Evolutionary conservation across 164 flowering plant genomes (phyloP).

Genomic region (Paratinospora sagittata): DNA sequence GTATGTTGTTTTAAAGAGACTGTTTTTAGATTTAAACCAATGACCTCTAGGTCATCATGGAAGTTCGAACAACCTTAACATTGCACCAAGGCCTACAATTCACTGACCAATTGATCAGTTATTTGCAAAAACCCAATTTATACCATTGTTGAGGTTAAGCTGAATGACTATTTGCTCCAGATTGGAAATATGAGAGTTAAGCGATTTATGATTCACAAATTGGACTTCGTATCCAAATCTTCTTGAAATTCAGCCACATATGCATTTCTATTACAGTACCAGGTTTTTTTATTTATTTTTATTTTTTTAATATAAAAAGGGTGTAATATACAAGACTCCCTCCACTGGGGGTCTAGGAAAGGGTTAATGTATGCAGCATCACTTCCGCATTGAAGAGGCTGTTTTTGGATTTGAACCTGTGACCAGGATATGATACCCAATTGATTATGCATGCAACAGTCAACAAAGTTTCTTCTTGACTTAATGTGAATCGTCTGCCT

Average conservation of each 20-base stretch:
- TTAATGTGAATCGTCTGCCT: conserved; percentile 16
- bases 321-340: no score
- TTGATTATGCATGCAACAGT: neutral
- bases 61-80: no score
- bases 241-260: neutral
- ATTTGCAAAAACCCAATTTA: neutral
- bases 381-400: no score
- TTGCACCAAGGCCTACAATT: neutral
- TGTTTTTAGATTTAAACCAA: no score
- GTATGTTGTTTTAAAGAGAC: no score
- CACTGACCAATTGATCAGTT: neutral
- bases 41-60: no score
- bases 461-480: neutral
- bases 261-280: conserved; percentile 4
- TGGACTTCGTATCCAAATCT: neutral
- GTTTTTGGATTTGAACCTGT: no score
- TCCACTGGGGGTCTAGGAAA: no score
- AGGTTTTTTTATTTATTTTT: no score
- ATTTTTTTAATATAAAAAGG: no score
- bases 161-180: neutral
- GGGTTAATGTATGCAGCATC: no score
- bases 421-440: neutral
- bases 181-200: neutral
- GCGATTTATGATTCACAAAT: neutral
- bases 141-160: neutral